Base-by-base conservation (phyloP, 768 basidiomycete species). In the Hemileccinum rubropunctum region DNA sequence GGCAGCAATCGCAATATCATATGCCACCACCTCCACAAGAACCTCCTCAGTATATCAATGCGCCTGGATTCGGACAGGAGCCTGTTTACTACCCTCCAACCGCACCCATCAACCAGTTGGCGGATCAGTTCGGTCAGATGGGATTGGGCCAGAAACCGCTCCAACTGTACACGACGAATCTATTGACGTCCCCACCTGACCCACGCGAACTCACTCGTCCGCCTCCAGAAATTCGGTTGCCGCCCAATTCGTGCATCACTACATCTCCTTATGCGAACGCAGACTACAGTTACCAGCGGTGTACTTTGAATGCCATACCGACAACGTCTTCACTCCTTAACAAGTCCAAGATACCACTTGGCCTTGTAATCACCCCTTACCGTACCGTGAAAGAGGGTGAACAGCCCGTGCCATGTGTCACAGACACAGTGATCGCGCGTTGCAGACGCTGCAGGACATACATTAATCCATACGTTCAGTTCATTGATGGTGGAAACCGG, bases 381-480 rank as follows among this genome's bases (percentile, higher is more conserved):
- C 84, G 95, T 30, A 84, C 88, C 0, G 66, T 94, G 51, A 85
- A 91, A 58, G 86, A 83, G 63, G 94, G 87, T 38, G 87, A 93
- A 50, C 83, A 85, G 36, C 78, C 81, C 1, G 91, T 98, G 18
- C 91, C 93, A n/a, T 76, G 98, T 35, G 82, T 98, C 9, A 83
- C 88, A 0, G 95, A 98, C 65, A 92, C 90, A 0, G 88, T 98
- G 38, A 98, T 98, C 61, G 95, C 95, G 37, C 87, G 95, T 38
- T 98, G 95, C 73, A 81, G 95, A 54, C 82, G 95, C 17, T 98
- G 95, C 76, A 83, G 95, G 64, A 88, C 93, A 32, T 98, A 98
- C 72, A 98, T 98, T 70, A 95, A 98, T 64, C 94, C 95, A 4
- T 98, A 89, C 62, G 94, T 97, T 18, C 91, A 93, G 62, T 98